Conservation (phyloP, 2,329 filamentous ascomycete genomes). For the Apiospora rasikravindrae region DNA sequence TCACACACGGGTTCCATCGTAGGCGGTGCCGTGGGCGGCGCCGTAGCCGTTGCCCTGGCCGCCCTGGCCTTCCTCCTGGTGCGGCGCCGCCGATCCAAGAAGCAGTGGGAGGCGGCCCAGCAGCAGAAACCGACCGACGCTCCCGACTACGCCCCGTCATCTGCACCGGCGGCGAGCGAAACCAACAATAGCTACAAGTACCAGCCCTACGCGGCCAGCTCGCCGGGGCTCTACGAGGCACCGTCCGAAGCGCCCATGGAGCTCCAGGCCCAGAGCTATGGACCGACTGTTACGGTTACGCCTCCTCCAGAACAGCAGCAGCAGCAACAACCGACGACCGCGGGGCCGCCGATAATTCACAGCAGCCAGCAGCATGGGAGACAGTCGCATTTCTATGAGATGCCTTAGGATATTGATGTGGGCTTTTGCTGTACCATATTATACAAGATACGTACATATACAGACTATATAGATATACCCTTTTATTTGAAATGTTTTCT, state of each 20-base stretch:
- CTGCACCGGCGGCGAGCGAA: neutral
- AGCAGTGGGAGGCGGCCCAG: neutral
- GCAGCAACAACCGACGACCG: neutral
- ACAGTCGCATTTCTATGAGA: constrained; percentile 7
- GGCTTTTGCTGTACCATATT: neutral
- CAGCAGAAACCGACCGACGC: neutral
- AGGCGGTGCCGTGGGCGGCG: constrained; percentile 17
- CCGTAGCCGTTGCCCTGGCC: neutral
- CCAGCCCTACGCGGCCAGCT: neutral
- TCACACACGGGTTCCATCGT: constrained; percentile 2
- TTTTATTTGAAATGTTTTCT: too few relatives aligned
- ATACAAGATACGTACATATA: too few relatives aligned
- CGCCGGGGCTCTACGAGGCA: neutral
- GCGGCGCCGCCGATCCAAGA: neutral
- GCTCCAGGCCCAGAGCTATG: neutral
- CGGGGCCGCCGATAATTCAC: neutral
- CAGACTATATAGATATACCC: neutral
- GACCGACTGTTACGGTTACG: neutral
- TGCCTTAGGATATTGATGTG: neutral
- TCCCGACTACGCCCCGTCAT: neutral
- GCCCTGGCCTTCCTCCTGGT: neutral
- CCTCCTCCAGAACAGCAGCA: neutral
- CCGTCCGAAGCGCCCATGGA: neutral
- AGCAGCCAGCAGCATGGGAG: neutral
- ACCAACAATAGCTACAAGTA: neutral